Evolutionary conservation across 768 basidiomycete species (phyloP), one percentile per base, ranked within the genome.

Genomic region (Lentinula aciculospora): DNA sequence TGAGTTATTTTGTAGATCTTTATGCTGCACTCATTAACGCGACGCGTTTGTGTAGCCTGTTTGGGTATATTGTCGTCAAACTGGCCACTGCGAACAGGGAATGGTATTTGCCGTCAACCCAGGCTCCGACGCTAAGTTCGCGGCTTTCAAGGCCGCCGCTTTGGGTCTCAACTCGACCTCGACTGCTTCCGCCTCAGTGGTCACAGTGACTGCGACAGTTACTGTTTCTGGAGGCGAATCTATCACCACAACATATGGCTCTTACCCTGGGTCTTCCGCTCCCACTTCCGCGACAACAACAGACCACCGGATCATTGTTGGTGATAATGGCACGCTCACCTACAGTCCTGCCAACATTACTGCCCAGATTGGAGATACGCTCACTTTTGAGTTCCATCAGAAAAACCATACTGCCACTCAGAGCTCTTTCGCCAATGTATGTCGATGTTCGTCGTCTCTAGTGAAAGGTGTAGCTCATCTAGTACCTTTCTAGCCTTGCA

Each of bases 71-170:
- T 86, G 84, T 67, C 70, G 75, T 17, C 84, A 86, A 65, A 67
- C 69, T 15, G 69, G 70, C 51, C 85, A 86, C 66, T 86, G 85
- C 57, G 65, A 72, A 57, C 67, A 72, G 32, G 60, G 62, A 15
- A 87, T 86, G 85, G 85, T 86, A 29, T 84, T 85, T 66, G 81
- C 83, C 25, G 70, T 86, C 63, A 88, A 88, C 65, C 79, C 84
- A 3, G 82, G 78, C 15, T 53, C 51, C 21, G 51, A 53, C 34
- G 68, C 72, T 68, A 71, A 81, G 23, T 78, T 85, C 59, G 66
- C 72, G 4, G 76, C 77, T 3, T 86, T 86, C 77, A 73, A 81
- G 64, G 73, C 78, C 19, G 76, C 77, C 19, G 84, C 83, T 10
- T 75, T 71, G 47, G 79, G 69, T n/a, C 42, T 60, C 17, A 58